A percentile compares a stretch with the other conserved stretches of the same genome.
phyloP scores from a whole-genome alignment of 345 rosid genomes.

The Brassica juncea region DNA sequence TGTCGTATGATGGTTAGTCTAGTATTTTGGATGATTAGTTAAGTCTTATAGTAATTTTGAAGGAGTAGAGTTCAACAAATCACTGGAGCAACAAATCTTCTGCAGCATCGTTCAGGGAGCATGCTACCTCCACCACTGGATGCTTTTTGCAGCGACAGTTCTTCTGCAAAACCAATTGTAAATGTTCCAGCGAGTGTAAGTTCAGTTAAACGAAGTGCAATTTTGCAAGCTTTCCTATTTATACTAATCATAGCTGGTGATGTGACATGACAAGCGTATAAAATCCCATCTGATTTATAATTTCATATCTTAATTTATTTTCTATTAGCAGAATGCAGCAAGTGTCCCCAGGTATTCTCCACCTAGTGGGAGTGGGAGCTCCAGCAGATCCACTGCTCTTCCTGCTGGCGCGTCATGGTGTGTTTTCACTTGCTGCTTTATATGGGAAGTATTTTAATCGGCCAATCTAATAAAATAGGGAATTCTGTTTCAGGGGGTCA shows the following conservation, averaged over 20 bases:
- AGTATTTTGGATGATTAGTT: conserved; percentile 42
- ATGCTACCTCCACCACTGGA: conserved; percentile 74
- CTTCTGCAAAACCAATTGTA: conserved; percentile 55
- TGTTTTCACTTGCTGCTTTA: not conserved
- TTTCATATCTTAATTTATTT: not conserved
- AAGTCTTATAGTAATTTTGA: conserved; percentile 41
- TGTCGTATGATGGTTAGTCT: conserved; percentile 9
- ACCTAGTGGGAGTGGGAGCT: conserved; percentile 51
- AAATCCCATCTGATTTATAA: not conserved
- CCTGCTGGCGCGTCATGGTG: conserved; percentile 89
- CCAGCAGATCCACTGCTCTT: conserved; percentile 54
- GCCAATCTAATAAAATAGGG: not conserved
- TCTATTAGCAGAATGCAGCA: conserved; percentile 46
- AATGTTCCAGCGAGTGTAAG: conserved; percentile 65
- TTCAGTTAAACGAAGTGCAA: not conserved
- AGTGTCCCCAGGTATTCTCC: conserved; percentile 54
- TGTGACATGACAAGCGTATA: not conserved
- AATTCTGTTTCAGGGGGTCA: not conserved
- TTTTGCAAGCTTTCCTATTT: not conserved
- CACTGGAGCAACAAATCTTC: conserved; percentile 56
- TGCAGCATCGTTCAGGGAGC: conserved; percentile 63
- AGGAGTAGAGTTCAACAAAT: conserved; percentile 83
- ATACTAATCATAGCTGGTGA: conserved; percentile 6
- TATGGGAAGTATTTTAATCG: not conserved
- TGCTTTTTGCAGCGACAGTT: conserved; percentile 48